Evolutionary conservation across 2,329 filamentous ascomycete genomes (phyloP).

Genomic region (Akanthomyces dipterigenus): DNA sequence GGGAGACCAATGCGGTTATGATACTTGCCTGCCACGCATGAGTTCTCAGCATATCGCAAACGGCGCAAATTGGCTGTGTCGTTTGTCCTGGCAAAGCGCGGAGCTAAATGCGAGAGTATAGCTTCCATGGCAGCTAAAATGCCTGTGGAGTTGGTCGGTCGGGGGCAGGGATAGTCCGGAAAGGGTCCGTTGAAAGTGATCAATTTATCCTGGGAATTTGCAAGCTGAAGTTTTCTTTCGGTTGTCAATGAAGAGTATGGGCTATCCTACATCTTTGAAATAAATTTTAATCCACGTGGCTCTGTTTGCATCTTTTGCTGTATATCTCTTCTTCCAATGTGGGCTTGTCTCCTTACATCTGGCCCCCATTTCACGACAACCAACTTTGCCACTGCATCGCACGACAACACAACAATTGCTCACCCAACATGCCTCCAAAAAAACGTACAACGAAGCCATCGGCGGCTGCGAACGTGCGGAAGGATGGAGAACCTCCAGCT

Average conservation of each 20-base stretch:
- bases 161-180: constrained; percentile 11
- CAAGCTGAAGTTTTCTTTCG: background rate
- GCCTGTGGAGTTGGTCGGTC: constrained; percentile 8
- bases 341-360: background rate
- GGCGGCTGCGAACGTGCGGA: constrained; percentile 16
- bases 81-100: background rate
- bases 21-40: constrained; percentile 32
- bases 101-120: constrained; percentile 3
- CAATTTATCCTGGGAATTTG: background rate
- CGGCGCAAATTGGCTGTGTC: constrained; percentile 16
- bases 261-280: too few species aligned
- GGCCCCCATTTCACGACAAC: background rate
- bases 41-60: constrained; percentile 35
- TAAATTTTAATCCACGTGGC: background rate
- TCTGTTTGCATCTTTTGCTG: background rate
- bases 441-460: constrained; percentile 27
- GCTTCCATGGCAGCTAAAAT: background rate
- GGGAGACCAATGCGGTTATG: background rate
- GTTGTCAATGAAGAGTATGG: background rate
- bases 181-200: background rate
- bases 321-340: background rate
- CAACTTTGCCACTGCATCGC: constrained; percentile 1
- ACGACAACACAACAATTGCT: background rate
- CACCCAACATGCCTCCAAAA: constrained; percentile 19
- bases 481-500: constrained; percentile 38